Conservation (phyloP, 192 early-diverging fungal species). For the Podila minutissima region DNA sequence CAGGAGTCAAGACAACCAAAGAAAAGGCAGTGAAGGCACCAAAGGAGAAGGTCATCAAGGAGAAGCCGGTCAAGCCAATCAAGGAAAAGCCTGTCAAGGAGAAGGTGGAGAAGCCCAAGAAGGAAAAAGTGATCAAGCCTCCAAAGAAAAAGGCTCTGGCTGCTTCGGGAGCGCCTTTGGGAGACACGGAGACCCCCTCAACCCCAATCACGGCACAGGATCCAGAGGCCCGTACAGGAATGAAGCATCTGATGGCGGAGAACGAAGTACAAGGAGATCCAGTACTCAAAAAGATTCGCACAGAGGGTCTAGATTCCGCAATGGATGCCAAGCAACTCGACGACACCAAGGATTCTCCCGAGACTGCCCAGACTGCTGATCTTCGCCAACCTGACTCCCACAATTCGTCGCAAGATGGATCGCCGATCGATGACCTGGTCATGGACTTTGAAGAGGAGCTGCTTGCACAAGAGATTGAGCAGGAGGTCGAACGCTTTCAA, state of each 20-base stretch:
- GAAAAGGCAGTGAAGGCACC: constrained; percentile 7
- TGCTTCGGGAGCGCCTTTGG: neutral
- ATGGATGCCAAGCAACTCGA: neutral
- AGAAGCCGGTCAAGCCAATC: constrained; percentile 18
- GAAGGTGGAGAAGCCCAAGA: constrained; percentile 33
- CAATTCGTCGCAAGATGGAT: neutral
- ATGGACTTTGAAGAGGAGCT: neutral
- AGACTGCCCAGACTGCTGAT: too few species aligned
- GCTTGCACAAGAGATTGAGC: neutral
- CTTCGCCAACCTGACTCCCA: neutral
- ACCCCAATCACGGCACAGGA: neutral
- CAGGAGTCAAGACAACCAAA: neutral
- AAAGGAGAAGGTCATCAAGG: constrained; percentile 32
- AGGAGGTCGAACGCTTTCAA: neutral
- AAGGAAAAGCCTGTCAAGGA: constrained; percentile 22
- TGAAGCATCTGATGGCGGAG: constrained; percentile 14
- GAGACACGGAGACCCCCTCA: neutral
- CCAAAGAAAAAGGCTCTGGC: constrained; percentile 26
- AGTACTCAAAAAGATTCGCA: constrained; percentile 5
- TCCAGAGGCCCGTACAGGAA: neutral
- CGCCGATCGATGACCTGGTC: constrained; percentile 1
- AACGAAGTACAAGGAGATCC: neutral
- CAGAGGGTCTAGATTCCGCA: neutral
- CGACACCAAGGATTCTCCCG: too few species aligned
- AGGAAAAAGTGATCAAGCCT: constrained; percentile 23